phyloP scores from a whole-genome alignment of 257 asterid genomes.

The Ehretia macrophylla region DNA sequence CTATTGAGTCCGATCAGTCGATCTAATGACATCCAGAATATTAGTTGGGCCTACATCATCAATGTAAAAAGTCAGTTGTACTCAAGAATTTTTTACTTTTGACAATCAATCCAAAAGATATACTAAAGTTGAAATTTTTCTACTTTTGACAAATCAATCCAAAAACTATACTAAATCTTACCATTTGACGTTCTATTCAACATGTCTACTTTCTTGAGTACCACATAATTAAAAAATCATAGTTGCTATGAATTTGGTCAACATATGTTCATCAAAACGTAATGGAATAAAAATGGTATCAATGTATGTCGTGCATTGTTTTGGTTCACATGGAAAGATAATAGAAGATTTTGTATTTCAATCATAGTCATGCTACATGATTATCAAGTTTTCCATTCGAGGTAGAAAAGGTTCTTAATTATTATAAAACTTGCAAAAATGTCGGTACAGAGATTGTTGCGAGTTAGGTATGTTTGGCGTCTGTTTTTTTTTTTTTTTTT shows the following conservation, averaged over 20 bases:
- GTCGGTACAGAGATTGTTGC: constrained; percentile 12
- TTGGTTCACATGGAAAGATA: constrained; percentile 26
- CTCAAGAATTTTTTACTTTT: too few species aligned
- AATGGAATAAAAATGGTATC: constrained; percentile 16
- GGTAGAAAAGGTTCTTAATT: too few species aligned
- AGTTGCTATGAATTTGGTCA: constrained; percentile 22
- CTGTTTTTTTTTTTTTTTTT: too few species aligned
- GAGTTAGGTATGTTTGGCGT: background rate
- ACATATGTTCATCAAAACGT: constrained; percentile 3
- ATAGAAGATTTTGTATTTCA: constrained; percentile 15
- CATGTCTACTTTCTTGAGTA: constrained; percentile 9
- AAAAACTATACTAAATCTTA: too few species aligned
- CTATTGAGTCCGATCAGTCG: too few species aligned
- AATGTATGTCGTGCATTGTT: constrained; percentile 21
- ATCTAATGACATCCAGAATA: too few species aligned
- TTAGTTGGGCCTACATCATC: too few species aligned
- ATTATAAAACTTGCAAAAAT: constrained; percentile 1
- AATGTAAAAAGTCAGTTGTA: too few species aligned
- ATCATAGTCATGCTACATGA: constrained; percentile 15
- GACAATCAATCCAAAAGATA: too few species aligned
- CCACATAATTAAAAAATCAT: constrained; percentile 2
- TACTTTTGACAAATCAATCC: background rate
- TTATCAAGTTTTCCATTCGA: background rate
- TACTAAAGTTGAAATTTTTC: too few species aligned
- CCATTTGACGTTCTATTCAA: background rate